Conservation (phyloP, 768 basidiomycete species). For the Trametes cingulata region DNA sequence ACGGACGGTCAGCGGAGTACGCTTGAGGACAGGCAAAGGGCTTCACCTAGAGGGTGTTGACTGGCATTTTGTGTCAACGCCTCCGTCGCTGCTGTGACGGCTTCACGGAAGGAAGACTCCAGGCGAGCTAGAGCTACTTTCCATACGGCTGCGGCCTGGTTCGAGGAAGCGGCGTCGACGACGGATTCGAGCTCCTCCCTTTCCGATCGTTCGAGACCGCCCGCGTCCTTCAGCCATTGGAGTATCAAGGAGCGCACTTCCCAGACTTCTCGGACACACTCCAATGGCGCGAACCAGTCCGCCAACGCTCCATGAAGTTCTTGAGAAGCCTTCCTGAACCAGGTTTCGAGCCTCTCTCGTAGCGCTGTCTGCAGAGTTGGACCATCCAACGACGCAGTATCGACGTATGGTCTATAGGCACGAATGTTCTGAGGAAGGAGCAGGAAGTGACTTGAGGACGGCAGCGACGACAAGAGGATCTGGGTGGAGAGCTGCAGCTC, state of each 20-base stretch:
- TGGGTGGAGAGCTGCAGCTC: constrained; percentile 68
- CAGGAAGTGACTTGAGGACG: constrained; percentile 81
- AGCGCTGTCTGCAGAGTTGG: constrained; percentile 47
- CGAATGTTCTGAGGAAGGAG: constrained; percentile 71
- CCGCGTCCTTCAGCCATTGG: constrained; percentile 44
- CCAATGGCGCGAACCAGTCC: constrained; percentile 60
- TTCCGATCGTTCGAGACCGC: constrained; percentile 53
- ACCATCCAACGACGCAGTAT: constrained; percentile 60
- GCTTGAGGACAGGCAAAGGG: constrained; percentile 18
- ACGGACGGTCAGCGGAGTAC: neutral
- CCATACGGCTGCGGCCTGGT: constrained; percentile 62
- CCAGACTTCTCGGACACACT: constrained; percentile 72
- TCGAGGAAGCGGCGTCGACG: constrained; percentile 56
- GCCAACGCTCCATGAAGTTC: constrained; percentile 47
- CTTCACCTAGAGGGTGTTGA: constrained; percentile 28
- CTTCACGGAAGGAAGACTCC: constrained; percentile 46
- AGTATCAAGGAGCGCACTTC: constrained; percentile 54
- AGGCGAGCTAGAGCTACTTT: constrained; percentile 45
- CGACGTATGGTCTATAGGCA: constrained; percentile 85
- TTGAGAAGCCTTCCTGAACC: constrained; percentile 59
- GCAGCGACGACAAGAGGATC: constrained; percentile 65
- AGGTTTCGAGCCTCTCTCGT: constrained; percentile 51
- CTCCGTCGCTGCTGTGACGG: constrained; percentile 42
- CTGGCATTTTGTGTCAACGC: constrained; percentile 33
- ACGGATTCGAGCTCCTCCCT: constrained; percentile 40